These are phyloP conservation scores for Rhodosporidiobolus sp. DNA, from an alignment of 768 basidiomycete genomes.

Conservation along the genomic window DNA sequence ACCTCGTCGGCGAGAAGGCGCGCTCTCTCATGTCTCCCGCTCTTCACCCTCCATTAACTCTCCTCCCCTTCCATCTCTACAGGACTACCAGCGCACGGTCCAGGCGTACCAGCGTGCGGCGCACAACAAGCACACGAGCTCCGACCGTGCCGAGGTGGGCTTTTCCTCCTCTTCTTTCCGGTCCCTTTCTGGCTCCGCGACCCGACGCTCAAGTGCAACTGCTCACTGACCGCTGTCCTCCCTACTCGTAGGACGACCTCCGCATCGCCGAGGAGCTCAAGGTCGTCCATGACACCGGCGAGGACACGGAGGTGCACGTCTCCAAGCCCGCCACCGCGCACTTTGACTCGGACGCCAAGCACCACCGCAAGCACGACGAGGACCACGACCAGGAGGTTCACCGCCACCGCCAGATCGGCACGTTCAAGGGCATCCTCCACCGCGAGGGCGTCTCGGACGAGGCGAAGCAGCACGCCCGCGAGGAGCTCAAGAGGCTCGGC, in stretches of 20 bases:
- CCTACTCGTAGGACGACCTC: too few relatives aligned
- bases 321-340: background rate
- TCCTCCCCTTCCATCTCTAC: background rate
- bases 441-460: constrained; percentile 3
- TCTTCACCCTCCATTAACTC: background rate
- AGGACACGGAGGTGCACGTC: background rate
- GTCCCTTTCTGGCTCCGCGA: too few relatives aligned
- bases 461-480: constrained; percentile 1
- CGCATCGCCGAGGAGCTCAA: background rate
- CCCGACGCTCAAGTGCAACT: too few relatives aligned
- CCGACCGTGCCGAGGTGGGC: too few relatives aligned
- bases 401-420: constrained; percentile 9
- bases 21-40: background rate
- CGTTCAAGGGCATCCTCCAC: constrained; percentile 1
- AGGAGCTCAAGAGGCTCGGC: constrained; percentile 6
- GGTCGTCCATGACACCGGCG: background rate
- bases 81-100: constrained; percentile 4
- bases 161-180: too few relatives aligned
- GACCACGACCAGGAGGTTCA: constrained; percentile 5
- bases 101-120: background rate
- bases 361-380: background rate
- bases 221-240: too few relatives aligned
- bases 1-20: background rate
- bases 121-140: background rate
- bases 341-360: background rate